Percentiles rank a stretch among this genome's conserved stretches.
These are phyloP conservation scores for Starmerella bacillaris DNA, from an alignment of 805 yeast genomes.

Conservation along the genomic window DNA sequence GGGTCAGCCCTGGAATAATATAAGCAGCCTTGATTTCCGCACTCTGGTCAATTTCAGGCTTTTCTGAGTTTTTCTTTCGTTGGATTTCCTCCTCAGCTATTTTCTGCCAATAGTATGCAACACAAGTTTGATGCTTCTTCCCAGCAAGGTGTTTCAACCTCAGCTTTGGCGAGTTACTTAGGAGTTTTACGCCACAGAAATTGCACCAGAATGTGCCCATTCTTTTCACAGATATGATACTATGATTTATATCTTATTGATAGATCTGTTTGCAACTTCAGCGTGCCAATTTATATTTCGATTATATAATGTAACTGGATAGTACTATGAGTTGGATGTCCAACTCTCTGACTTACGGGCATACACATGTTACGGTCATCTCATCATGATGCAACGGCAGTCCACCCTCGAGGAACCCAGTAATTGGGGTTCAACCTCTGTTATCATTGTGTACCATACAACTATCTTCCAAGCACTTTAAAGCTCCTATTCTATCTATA, in stretches of 20 bases:
- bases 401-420: no score
- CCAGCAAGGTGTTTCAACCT: constrained; percentile 15
- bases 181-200: constrained; percentile 14
- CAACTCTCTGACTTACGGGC: no score
- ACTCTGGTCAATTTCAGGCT: constrained; percentile 9
- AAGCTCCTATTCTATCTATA: no score
- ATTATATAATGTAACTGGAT: no score
- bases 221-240: neutral
- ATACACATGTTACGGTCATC: no score
- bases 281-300: no score
- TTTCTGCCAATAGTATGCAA: constrained; percentile 14
- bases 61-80: no score
- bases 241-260: neutral
- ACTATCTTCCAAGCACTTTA: no score
- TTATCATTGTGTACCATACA: no score
- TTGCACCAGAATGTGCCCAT: constrained; percentile 16
- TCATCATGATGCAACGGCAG: no score
- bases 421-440: no score
- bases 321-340: no score
- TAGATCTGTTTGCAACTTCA: neutral
- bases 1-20: constrained; percentile 12
- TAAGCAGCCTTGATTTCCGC: constrained; percentile 6
- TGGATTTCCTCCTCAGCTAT: constrained; percentile 9
- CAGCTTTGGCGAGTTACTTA: constrained; percentile 14
- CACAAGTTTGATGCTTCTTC: constrained; percentile 10